Base-by-base conservation (phyloP, 768 basidiomycete genomes). In the Suillus luteus region DNA sequence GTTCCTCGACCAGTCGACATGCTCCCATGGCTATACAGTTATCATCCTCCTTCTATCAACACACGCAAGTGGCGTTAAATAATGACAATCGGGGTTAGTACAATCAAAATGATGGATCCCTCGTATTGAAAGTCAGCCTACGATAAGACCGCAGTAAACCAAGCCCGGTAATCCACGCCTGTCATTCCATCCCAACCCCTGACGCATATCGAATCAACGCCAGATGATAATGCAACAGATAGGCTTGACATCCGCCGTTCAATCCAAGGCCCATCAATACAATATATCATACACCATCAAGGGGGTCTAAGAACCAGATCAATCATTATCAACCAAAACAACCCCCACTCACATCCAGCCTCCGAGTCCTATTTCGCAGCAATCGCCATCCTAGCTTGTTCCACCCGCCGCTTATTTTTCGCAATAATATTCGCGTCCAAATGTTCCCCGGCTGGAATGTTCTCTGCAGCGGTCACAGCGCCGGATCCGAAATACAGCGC, bases 401-500 rank as follows among this genome's bases (percentile, higher is more conserved):
- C 70, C 15, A 71, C 67, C n/a, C 73, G 66, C 38, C 72, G 62
- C 27, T 59, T 57, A 46, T 74, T 73, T 61, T 74, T 73, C 35
- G 54, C 68, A n/a, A 63, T 64, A 24, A 74, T 58, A 5, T 5
- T 43, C 5, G 33, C 35, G 8, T 66, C 67, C 55, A 72, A 65
- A 6, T 52, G 62, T 31, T 74, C 66, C 5, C 35, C 24, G 3
- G 62, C 59, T 35, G 67, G 62, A 10, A 73, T 64, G 40, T 61
- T 60, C 43, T 72, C 64, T 19, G 60, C 74, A 44, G 63, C 65
- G 12, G 63, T 65, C 24, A 72, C 67, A 6, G 74, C 68, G 9
- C 68, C 70, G 3, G 64, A 62, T 22, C 72, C 76, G 40, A 70
- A 75, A 24, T 62, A 65, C 43, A 75, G 61, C n/a, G 74, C 73